These are phyloP conservation scores for Coemansia sp. DNA, from an alignment of 192 early-diverging fungal species.

Conservation along the genomic window DNA sequence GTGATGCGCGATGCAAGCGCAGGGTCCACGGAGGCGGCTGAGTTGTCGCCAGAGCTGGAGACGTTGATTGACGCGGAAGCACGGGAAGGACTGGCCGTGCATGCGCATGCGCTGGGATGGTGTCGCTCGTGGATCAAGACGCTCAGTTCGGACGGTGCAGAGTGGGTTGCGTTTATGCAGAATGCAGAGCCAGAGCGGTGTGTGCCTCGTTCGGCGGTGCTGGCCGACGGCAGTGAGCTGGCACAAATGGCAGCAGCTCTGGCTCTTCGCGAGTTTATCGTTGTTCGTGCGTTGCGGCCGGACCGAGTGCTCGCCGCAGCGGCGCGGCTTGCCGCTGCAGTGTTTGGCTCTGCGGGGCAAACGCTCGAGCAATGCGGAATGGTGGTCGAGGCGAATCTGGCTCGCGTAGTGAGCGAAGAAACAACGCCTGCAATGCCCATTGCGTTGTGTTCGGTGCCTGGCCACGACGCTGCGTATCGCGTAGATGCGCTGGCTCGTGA, in stretches of 20 bases:
- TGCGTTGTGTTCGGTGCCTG: constrained; percentile 87
- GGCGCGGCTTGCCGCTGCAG: constrained; percentile 64
- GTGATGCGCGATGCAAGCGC: constrained; percentile 30
- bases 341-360: constrained; percentile 25
- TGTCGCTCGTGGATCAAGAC: constrained; percentile 34
- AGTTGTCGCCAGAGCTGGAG: constrained; percentile 20
- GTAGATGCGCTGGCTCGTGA: constrained; percentile 86
- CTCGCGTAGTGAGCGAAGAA: constrained; percentile 69
- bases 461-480: constrained; percentile 93
- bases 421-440: constrained; percentile 72
- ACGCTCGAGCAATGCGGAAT: neutral
- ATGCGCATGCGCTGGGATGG: constrained; percentile 35
- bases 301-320: constrained; percentile 82
- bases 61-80: constrained; percentile 26
- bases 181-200: constrained; percentile 18
- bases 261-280: constrained; percentile 73
- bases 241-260: constrained; percentile 29
- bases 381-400: constrained; percentile 66
- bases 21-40: neutral
- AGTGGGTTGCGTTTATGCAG: constrained; percentile 25
- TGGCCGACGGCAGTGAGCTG: constrained; percentile 17
- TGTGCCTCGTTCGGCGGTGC: constrained; percentile 26
- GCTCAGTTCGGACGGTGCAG: neutral
- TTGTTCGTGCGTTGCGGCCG: constrained; percentile 83
- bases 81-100: constrained; percentile 13